phyloP scores from a whole-genome alignment of 108 stramenopile species.

The Pseudonitzschia multistriata region DNA sequence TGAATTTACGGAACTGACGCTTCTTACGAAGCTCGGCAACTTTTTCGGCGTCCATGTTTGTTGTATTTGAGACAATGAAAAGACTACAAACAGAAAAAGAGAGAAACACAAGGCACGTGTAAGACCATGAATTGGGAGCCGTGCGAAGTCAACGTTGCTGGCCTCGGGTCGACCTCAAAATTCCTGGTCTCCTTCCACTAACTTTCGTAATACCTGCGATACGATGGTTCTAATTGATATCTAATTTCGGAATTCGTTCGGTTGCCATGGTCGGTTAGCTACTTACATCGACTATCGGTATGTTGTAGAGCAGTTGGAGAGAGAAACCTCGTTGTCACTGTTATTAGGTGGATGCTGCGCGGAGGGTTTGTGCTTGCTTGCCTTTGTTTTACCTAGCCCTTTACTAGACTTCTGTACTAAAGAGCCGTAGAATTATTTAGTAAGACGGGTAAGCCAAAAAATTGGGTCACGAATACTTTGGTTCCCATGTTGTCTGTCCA shows the following conservation, averaged over 20 bases:
- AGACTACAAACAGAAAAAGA: background rate
- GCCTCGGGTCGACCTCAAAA: too few relatives aligned
- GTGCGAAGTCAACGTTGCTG: too few relatives aligned
- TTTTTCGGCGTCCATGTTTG: conserved; percentile 92
- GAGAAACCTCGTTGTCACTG: background rate
- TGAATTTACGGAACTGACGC: conserved; percentile 99
- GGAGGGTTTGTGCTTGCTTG: background rate
- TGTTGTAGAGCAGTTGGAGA: conserved; percentile 1
- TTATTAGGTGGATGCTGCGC: background rate
- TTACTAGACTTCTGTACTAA: background rate
- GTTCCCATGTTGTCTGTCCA: background rate
- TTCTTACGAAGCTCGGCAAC: conserved; percentile 99
- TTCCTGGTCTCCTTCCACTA: too few relatives aligned
- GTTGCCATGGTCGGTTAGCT: background rate
- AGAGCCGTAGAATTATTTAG: conserved; percentile 13
- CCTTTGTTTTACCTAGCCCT: background rate
- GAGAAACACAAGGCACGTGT: background rate
- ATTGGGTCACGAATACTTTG: background rate
- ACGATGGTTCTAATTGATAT: too few relatives aligned
- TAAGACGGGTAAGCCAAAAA: conserved; percentile 20
- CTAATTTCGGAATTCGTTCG: background rate
- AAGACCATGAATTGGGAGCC: too few relatives aligned
- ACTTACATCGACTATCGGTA: conserved; percentile 12
- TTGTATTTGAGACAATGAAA: conserved; percentile 12
- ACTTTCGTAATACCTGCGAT: too few relatives aligned